Conservation (phyloP, 257 asterid genomes). For the Petunia secreta region DNA sequence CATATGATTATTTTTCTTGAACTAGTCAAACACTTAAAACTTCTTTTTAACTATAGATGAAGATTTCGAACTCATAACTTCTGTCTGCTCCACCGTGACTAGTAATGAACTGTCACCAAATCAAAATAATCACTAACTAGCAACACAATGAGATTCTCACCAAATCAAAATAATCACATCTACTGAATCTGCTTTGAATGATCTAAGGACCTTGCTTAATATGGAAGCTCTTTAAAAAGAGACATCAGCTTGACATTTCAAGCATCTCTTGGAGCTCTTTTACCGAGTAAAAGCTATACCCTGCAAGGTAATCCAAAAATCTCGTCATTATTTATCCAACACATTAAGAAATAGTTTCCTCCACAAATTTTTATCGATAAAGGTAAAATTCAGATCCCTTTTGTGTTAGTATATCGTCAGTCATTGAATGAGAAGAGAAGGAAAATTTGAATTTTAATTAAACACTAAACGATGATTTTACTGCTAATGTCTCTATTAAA, state of each 20-base stretch:
- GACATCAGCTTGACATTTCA: background rate
- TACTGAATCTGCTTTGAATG: background rate
- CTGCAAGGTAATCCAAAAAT: background rate
- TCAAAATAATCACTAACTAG: too few relatives aligned
- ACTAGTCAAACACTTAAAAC: too few relatives aligned
- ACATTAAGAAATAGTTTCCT: background rate
- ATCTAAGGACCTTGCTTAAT: background rate
- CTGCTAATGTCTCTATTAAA: too few relatives aligned
- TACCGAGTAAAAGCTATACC: background rate
- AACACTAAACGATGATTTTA: too few relatives aligned
- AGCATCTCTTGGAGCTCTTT: background rate
- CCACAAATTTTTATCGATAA: background rate
- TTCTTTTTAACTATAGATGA: too few relatives aligned
- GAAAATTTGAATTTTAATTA: too few relatives aligned
- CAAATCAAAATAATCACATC: background rate
- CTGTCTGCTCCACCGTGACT: too few relatives aligned
- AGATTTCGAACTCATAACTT: too few relatives aligned
- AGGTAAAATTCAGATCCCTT: background rate
- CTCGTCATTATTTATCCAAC: background rate
- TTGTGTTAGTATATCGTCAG: background rate
- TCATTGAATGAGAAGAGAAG: too few relatives aligned
- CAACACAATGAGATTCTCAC: background rate
- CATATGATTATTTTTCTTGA: too few relatives aligned
- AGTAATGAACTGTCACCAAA: too few relatives aligned
- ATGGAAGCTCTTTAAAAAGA: background rate